Conservation (phyloP, 2,329 filamentous ascomycete species). For the Pseudopyrenochaeta lycopersici region DNA sequence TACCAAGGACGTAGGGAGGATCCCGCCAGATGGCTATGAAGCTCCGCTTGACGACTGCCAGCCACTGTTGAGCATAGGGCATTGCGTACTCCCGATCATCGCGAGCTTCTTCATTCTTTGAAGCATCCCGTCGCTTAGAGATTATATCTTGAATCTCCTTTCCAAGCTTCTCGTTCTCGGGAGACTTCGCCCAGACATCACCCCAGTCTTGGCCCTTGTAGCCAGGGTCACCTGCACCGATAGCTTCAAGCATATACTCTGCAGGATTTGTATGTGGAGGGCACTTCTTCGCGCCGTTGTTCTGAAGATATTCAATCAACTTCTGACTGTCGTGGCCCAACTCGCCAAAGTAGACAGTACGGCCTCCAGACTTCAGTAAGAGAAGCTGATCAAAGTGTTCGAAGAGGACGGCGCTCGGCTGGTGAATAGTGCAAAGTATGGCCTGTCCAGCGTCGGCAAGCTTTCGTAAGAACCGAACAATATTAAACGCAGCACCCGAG, state of each 20-base stretch:
- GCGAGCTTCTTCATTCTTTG: conserved; percentile 44
- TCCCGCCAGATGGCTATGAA: conserved; percentile 72
- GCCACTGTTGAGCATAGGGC: conserved; percentile 52
- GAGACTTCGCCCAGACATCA: conserved; percentile 54
- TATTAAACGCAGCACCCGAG: conserved; percentile 72
- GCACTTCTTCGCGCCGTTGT: conserved; percentile 63
- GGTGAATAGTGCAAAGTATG: conserved; percentile 75
- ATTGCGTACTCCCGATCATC: conserved; percentile 57
- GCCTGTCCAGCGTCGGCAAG: conserved; percentile 73
- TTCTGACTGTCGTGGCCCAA: conserved; percentile 54
- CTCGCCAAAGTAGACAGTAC: conserved; percentile 73
- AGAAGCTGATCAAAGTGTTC: conserved; percentile 72
- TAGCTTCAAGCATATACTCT: conserved; percentile 61
- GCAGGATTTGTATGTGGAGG: conserved; percentile 63
- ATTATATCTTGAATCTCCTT: conserved; percentile 55
- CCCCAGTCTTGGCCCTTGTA: conserved; percentile 58
- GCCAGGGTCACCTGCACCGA: conserved; percentile 53
- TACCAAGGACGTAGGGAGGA: conserved; percentile 66
- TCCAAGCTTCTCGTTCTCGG: conserved; percentile 49
- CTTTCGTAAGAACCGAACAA: conserved; percentile 71
- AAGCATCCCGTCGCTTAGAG: conserved; percentile 40
- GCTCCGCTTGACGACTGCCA: conserved; percentile 56
- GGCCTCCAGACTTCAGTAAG: conserved; percentile 70
- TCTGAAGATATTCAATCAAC: conserved; percentile 60
- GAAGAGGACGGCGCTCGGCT: conserved; percentile 73